phyloP scores from a whole-genome alignment of 306 rosid species.

The Cajanus cajan region DNA sequence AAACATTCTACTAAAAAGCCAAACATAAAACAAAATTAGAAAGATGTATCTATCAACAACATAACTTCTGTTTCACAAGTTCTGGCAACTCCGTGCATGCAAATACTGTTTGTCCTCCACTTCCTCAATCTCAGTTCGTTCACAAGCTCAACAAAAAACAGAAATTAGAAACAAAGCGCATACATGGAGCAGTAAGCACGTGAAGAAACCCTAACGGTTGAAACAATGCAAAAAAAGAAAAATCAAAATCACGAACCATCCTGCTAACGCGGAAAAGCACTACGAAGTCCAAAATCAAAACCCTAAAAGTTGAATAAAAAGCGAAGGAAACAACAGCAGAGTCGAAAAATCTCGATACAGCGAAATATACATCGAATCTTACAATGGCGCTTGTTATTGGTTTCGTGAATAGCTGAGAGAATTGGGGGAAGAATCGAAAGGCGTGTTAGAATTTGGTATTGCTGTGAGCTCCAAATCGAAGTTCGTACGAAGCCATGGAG shows the following conservation, averaged over 20 bases:
- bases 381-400: conserved; percentile 30
- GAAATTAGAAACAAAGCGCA: background rate
- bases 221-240: conserved; percentile 27
- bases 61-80: background rate
- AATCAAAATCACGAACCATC: conserved; percentile 12
- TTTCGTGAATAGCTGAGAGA: conserved; percentile 5
- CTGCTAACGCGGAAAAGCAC: background rate
- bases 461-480: conserved; percentile 63
- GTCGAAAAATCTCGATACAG: background rate
- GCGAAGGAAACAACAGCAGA: conserved; percentile 3
- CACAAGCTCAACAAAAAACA: background rate
- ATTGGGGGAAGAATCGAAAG: conserved; percentile 16
- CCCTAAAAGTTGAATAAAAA: conserved; percentile 44
- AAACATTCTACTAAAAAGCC: background rate
- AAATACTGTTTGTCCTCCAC: conserved; percentile 8
- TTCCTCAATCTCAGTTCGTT: conserved; percentile 22
- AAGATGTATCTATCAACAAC: conserved; percentile 14
- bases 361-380: conserved; percentile 28
- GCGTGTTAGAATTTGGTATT: conserved; percentile 2
- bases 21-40: background rate
- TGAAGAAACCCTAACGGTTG: conserved; percentile 30
- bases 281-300: conserved; percentile 33
- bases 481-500: conserved; percentile 63
- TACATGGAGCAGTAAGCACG: conserved; percentile 10
- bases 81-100: conserved; percentile 10